phyloP scores from a whole-genome alignment of 2,329 filamentous ascomycete genomes.

The Pseudopyricularia javanii region DNA sequence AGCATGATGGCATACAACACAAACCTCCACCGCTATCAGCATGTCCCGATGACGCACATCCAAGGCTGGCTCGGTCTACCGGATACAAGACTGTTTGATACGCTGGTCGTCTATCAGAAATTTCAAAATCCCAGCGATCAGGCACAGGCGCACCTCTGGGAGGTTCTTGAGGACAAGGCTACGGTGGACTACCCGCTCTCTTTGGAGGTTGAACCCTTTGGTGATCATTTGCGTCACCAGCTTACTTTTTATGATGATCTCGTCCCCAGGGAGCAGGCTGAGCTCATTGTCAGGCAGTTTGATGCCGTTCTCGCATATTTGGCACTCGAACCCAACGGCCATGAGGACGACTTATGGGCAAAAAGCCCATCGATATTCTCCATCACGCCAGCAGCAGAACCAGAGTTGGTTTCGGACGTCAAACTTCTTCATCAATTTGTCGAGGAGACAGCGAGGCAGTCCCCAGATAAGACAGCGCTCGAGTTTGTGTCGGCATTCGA shows the following conservation, averaged over 20 bases:
- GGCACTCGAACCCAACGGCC: constrained; percentile 31
- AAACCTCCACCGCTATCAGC: constrained; percentile 55
- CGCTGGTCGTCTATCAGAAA: constrained; percentile 74
- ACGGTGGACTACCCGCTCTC: constrained; percentile 70
- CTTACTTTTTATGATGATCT: constrained; percentile 54
- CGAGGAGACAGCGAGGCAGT: constrained; percentile 42
- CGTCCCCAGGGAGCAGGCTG: constrained; percentile 57
- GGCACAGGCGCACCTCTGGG: constrained; percentile 33
- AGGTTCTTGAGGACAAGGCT: constrained; percentile 50
- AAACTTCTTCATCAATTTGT: constrained; percentile 67
- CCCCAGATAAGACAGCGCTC: constrained; percentile 54
- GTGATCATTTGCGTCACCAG: constrained; percentile 42
- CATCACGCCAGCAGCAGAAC: constrained; percentile 47
- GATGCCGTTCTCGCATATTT: constrained; percentile 53
- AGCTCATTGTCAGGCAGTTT: constrained; percentile 57
- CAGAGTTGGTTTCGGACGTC: constrained; percentile 43
- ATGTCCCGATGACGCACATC: constrained; percentile 57
- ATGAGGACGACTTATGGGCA: constrained; percentile 23
- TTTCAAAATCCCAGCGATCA: constrained; percentile 11
- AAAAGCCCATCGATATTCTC: constrained; percentile 39
- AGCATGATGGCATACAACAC: constrained; percentile 55
- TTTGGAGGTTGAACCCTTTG: constrained; percentile 57
- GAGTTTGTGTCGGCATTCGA: constrained; percentile 58
- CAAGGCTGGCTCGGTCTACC: constrained; percentile 59
- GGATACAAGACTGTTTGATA: constrained; percentile 64